Evolutionary conservation across 2,329 filamentous ascomycete genomes (phyloP).

Genomic region (Ophiostoma sp.): DNA sequence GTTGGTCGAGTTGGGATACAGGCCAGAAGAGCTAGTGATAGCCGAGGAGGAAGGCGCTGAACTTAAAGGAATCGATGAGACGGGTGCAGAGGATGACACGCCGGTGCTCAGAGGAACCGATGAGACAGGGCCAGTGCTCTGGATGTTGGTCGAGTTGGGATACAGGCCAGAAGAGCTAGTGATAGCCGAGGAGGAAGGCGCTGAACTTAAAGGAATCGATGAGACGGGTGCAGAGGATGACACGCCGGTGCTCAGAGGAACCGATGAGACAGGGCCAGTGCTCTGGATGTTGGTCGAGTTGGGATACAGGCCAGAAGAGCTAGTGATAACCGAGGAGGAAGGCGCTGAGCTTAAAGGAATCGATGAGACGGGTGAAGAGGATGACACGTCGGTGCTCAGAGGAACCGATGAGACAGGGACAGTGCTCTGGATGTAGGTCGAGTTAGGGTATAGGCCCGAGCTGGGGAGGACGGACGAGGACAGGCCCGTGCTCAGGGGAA

Average conservation of each 20-base stretch:
- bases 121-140: background rate
- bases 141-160: background rate
- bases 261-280: background rate
- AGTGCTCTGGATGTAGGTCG: background rate
- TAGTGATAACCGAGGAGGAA: background rate
- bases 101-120: conserved; percentile 4
- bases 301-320: background rate
- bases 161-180: background rate
- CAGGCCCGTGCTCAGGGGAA: background rate
- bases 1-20: background rate
- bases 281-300: background rate
- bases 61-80: background rate
- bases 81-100: background rate
- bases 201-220: background rate
- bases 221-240: background rate
- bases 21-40: background rate
- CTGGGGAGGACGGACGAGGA: background rate
- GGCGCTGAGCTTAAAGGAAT: background rate
- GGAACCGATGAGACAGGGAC: background rate
- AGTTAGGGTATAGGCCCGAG: background rate
- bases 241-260: background rate
- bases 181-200: background rate
- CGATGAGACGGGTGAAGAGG: background rate
- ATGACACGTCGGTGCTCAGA: background rate
- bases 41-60: background rate